Evolutionary conservation across 768 basidiomycete genomes (phyloP), one percentile per base, ranked within the genome.

Genomic region (Boletus sp.): DNA sequence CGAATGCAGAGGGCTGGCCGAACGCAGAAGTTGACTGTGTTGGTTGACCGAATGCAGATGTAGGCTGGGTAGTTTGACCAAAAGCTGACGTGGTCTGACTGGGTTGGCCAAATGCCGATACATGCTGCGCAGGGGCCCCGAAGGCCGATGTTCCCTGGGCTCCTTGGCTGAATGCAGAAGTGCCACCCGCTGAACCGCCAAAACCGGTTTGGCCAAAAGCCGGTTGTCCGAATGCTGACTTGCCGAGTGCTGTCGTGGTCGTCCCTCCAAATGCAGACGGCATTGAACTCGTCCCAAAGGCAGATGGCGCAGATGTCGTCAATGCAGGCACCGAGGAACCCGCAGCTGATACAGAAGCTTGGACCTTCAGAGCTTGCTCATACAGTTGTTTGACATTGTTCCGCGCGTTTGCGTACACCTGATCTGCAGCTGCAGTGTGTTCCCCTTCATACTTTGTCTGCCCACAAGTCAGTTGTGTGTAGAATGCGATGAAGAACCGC

Each of bases 391-490:
- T 62, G 14, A 78, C 50, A 57, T 87, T 86, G 35, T 64, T 64
- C 14, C 77, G 73, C 3, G 79, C 81, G 53, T 79, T 81, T 74
- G 68, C 51, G 55, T 70, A 80, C 14, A 71, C 64, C 47, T 79
- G 75, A 7, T 84, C 78, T 8, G 87, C 84, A 15, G 77, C 72
- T 7, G 77, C 58, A 32, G 80, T 84, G 59, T 78, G 77, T 30
- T 76, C 75, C 6, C 74, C 66, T 70, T 91, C 88, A 55, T 84
- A 88, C 59, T 79, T 78, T 60, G 74, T 59, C 81, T 83, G 21
- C n/a, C 32, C 15, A 35, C 14, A 55, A 2, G 15, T 69, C 19
- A 57, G 55, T 40, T 13, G 4, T 19, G 7, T 5, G 23, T 23
- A 38, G 19, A 23, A n/a, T 10, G 23, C 1, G 11, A 6, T 38